These are phyloP conservation scores for Pachyrhizus erosus DNA, from an alignment of 306 rosid genomes.

Conservation along the genomic window DNA sequence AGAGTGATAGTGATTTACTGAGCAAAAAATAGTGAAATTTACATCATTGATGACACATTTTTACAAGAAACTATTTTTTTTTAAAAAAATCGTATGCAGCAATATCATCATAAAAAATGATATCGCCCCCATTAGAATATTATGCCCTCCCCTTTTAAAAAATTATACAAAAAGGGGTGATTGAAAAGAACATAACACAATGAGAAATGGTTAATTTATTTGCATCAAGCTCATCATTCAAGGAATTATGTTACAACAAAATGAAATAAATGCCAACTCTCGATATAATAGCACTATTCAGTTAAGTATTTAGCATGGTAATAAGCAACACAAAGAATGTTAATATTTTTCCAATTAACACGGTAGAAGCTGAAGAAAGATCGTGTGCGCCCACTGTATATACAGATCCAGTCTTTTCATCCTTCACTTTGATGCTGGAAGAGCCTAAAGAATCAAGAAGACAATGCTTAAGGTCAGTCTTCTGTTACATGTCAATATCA, in stretches of 20 bases:
- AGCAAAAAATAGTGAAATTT: too few species aligned
- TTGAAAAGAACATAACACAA: background rate
- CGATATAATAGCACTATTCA: constrained; percentile 10
- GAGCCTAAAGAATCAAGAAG: constrained; percentile 55
- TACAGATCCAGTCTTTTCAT: constrained; percentile 55
- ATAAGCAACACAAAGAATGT: constrained; percentile 51
- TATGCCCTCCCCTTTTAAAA: constrained; percentile 3
- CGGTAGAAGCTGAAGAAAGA: constrained; percentile 58
- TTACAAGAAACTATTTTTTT: background rate
- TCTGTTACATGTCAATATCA: constrained; percentile 3
- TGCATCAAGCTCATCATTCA: constrained; percentile 5
- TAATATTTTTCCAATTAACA: constrained; percentile 48
- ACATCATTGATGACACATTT: too few species aligned
- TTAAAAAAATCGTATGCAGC: background rate
- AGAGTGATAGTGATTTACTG: too few species aligned
- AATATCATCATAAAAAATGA: background rate
- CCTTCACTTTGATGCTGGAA: constrained; percentile 80
- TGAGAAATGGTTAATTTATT: constrained; percentile 34
- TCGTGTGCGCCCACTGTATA: constrained; percentile 64
- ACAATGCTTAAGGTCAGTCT: constrained; percentile 30
- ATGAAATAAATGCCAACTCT: constrained; percentile 35
- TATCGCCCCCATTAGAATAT: background rate
- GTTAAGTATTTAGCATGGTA: constrained; percentile 47
- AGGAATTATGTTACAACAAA: constrained; percentile 37
- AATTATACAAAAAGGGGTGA: background rate